Conservation (phyloP, 2,329 filamentous ascomycete species). For the Fonsecaea pugnacius region DNA sequence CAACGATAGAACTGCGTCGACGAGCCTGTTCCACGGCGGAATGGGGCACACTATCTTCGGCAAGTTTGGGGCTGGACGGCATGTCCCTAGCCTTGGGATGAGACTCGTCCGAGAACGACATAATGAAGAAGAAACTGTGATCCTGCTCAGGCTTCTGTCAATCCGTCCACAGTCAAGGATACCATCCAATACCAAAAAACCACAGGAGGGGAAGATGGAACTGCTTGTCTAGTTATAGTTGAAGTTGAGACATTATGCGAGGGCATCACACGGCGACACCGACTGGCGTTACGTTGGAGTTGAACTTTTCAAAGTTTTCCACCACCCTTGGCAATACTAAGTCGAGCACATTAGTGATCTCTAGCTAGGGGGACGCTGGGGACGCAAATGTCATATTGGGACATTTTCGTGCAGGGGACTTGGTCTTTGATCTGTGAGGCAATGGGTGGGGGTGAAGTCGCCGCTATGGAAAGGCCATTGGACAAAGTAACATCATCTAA, state of each 20-base stretch:
- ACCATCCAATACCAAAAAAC: neutral
- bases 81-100: slow-evolving; percentile 8
- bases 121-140: neutral
- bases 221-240: neutral
- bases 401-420: neutral
- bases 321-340: neutral
- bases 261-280: neutral
- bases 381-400: neutral
- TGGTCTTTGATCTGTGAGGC: neutral
- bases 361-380: neutral
- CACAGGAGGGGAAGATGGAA: neutral
- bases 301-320: neutral
- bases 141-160: neutral
- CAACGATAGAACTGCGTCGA: slow-evolving; percentile 31
- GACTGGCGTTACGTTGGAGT: slow-evolving; percentile 37
- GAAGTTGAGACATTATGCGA: neutral
- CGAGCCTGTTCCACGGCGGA: slow-evolving; percentile 6
- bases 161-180: neutral
- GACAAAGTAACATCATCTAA: slow-evolving; percentile 1
- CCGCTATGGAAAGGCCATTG: neutral
- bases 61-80: slow-evolving; percentile 14
- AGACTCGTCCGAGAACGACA: slow-evolving; percentile 26
- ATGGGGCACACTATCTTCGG: slow-evolving; percentile 2
- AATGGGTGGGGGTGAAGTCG: slow-evolving; percentile 8
- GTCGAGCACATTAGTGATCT: neutral